A percentile compares a stretch with the other conserved stretches of the same genome.
Conservation (phyloP, 805 yeast genomes). For the Diddensiella caesifluorescens region DNA sequence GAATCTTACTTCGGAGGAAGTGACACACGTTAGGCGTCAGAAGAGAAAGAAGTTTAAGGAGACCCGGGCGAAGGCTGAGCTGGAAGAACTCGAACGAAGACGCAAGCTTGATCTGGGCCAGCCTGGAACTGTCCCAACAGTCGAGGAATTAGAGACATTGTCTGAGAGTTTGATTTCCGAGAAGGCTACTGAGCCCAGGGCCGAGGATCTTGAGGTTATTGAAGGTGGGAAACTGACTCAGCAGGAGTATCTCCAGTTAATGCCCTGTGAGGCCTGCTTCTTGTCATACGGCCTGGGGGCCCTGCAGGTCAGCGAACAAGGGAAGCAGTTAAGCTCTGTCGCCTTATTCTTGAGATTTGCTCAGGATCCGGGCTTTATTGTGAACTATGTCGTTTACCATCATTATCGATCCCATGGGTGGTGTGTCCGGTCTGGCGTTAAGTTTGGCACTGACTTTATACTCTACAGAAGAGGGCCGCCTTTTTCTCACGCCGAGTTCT, state of each 20-base stretch:
- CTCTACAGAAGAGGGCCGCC: slow-evolving; percentile 92
- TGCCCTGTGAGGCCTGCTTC: slow-evolving; percentile 72
- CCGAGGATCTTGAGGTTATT: slow-evolving; percentile 36
- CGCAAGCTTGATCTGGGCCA: slow-evolving; percentile 33
- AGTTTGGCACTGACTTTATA: slow-evolving; percentile 83
- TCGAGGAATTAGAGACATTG: neutral
- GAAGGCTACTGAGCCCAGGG: slow-evolving; percentile 21
- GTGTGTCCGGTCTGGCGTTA: slow-evolving; percentile 90
- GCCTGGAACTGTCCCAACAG: neutral
- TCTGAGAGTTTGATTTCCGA: slow-evolving; percentile 2
- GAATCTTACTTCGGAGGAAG: slow-evolving; percentile 54
- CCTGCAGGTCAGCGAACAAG: slow-evolving; percentile 34
- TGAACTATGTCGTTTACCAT: slow-evolving; percentile 70
- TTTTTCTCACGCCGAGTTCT: slow-evolving; percentile 87
- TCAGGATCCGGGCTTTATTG: slow-evolving; percentile 38
- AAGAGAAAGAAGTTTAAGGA: slow-evolving; percentile 69
- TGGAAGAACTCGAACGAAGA: slow-evolving; percentile 38
- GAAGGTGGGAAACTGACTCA: slow-evolving; percentile 27
- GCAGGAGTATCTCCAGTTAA: slow-evolving; percentile 53
- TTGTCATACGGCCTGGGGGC: slow-evolving; percentile 53
- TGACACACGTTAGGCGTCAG: slow-evolving; percentile 65
- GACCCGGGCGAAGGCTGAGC: slow-evolving; percentile 59
- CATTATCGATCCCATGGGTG: slow-evolving; percentile 86
- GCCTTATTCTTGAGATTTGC: slow-evolving; percentile 24
- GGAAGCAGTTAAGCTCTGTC: slow-evolving; percentile 23